phyloP scores from a whole-genome alignment of 2,329 filamentous ascomycete species.

The Sporothrix phasma region DNA sequence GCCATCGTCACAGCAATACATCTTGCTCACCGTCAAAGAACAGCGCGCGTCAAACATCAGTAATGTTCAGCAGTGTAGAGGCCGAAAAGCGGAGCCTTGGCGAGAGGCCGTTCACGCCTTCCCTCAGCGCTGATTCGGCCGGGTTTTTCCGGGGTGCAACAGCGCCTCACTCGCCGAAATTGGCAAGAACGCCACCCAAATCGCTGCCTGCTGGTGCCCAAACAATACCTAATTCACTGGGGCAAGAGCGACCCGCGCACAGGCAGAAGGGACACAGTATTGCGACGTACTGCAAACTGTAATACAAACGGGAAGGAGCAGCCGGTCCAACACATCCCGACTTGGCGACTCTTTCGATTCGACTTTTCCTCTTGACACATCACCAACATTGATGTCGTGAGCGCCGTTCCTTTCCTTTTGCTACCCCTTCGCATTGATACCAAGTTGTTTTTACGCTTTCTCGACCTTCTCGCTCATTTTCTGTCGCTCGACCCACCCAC shows the following conservation, averaged over 20 bases:
- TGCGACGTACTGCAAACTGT: no score
- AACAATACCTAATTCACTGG: neutral
- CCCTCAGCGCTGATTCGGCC: neutral
- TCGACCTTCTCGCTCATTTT: neutral
- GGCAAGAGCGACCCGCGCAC: neutral
- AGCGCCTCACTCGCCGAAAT: neutral
- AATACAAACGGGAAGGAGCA: neutral
- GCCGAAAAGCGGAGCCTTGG: neutral
- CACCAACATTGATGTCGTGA: neutral
- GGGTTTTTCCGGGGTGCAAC: neutral
- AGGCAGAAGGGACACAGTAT: neutral
- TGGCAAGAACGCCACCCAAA: neutral
- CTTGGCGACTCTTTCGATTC: neutral
- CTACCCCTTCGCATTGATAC: neutral
- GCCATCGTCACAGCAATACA: no score
- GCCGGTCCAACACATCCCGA: neutral
- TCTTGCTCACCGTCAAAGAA: no score
- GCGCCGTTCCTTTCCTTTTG: neutral
- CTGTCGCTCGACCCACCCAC: neutral
- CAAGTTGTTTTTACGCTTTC: neutral
- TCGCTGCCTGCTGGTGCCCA: neutral
- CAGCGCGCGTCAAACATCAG: no score
- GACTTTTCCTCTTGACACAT: neutral
- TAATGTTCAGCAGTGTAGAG: neutral
- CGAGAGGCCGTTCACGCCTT: neutral